These are phyloP conservation scores for Polyporus tsugae DNA, from an alignment of 1,284 basidiomycete genomes.

Conservation along the genomic window DNA sequence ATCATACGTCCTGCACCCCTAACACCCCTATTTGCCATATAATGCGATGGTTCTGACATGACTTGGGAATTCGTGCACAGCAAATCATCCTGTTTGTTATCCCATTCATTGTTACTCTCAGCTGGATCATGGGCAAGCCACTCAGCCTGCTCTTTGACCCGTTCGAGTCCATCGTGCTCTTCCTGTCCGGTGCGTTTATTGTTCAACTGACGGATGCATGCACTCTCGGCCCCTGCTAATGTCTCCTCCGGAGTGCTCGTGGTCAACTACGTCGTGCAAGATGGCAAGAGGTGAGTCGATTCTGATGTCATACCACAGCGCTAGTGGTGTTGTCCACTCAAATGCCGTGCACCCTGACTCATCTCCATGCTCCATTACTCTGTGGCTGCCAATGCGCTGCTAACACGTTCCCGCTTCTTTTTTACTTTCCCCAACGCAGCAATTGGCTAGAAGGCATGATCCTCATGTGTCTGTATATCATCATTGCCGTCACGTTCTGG, in stretches of 20 bases:
- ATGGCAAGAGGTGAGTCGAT: conserved; percentile 39
- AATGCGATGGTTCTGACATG: neutral
- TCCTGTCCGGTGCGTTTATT: conserved; percentile 43
- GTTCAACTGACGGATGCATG: neutral
- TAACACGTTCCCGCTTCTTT: conserved; percentile 18
- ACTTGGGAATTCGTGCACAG: conserved; percentile 45
- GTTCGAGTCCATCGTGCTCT: conserved; percentile 68
- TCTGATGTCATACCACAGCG: neutral
- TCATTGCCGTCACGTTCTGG: conserved; percentile 71
- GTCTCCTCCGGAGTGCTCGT: conserved; percentile 37
- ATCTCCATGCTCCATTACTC: conserved; percentile 7
- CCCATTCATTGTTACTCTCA: conserved; percentile 73
- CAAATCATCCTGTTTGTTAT: conserved; percentile 91
- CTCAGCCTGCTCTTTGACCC: conserved; percentile 72
- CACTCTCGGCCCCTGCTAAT: conserved; percentile 16
- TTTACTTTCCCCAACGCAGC: conserved; percentile 13
- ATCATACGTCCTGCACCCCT: conserved; percentile 64
- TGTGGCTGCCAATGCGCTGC: conserved; percentile 12
- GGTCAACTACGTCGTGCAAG: conserved; percentile 45
- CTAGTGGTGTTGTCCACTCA: neutral
- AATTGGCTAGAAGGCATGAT: conserved; percentile 51
- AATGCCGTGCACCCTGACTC: neutral
- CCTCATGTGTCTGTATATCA: conserved; percentile 67
- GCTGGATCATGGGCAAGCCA: conserved; percentile 72
- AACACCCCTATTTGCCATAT: neutral